Base-by-base conservation (phyloP, 1,284 basidiomycete genomes). In the Inonotus hispidus region DNA sequence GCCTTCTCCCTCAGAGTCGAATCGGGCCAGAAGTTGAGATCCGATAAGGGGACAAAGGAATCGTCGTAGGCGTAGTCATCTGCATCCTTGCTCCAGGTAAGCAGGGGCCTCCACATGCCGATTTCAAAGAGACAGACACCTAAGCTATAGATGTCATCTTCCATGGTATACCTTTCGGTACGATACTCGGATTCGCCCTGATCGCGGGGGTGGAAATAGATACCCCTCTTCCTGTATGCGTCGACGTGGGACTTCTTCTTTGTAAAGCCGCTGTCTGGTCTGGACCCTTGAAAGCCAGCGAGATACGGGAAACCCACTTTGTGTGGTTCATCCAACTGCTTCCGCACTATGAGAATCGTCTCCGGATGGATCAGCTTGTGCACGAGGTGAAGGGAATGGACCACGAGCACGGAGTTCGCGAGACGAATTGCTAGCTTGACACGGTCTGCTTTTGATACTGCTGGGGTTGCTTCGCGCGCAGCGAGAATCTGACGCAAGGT, bases 81-180 rank as follows among this genome's bases (percentile, higher is more conserved):
- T 39, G 10, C 38, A 39, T 39, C 16, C 38, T 53, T 32, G 19
- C 25, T 21, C 47, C 47, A 39, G 4, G 7, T 21, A 6, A 62
- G 21, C 37, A 62, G 25, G 21, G 61, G 59, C n/a, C 61, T 45
- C 61, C 61, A 62, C 23, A 62, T 32, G 21, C 47, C 61, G n/a
- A 62, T 54, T 35, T 62, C 61, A 32, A 62, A 43, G 1, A 62
- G 58, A 29, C 54, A 41, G 21, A 62, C 43, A 7, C 61, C 61
- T 11, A 62, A 43, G 14, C 58, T 53, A 25, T 62, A 62, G 16
- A 62, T 43, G 27, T 62, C 61, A 35, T 59, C 35, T 13, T 59
- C 50, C 61, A 62, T 59, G 8, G 56, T 14, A 25, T 59, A 59
- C 7, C 23, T 37, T 46, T 23, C n/a, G 19, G 45, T n/a, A 1